Evolutionary conservation across 176 grass and related monocot species (phyloP).

Genomic region (Avena eriantha): DNA sequence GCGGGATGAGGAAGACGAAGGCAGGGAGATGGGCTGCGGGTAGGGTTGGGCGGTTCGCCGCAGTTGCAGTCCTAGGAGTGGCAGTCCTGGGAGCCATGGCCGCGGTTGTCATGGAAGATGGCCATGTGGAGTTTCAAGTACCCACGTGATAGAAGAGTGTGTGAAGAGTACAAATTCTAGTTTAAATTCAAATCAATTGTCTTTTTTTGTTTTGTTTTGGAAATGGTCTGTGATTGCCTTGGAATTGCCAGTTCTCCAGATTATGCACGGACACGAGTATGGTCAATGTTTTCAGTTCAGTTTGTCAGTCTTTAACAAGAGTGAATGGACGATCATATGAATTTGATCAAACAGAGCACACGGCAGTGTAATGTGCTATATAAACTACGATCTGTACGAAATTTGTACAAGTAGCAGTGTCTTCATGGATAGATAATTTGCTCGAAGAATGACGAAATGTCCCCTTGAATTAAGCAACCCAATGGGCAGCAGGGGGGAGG

Average conservation of each 20-base stretch:
- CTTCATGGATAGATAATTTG: constrained; percentile 6
- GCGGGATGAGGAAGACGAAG: not conserved
- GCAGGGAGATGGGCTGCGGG: not conserved
- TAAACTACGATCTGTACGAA: constrained; percentile 1
- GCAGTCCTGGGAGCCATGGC: not conserved
- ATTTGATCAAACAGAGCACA: not conserved
- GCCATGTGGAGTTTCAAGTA: constrained; percentile 25
- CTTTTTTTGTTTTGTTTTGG: not conserved
- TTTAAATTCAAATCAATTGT: not conserved
- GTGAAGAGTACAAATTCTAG: not conserved
- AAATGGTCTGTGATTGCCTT: not conserved
- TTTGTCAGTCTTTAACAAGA: not conserved
- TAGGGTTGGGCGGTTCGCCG: constrained; percentile 7
- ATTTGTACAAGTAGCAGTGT: not conserved
- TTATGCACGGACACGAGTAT: not conserved
- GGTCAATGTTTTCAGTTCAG: not conserved
- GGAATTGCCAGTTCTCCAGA: not conserved
- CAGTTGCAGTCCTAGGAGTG: not conserved
- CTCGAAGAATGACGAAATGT: constrained; percentile 30
- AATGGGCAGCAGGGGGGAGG: not conserved
- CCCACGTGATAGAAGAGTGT: constrained; percentile 36
- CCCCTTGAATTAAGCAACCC: not conserved
- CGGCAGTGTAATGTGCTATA: not conserved
- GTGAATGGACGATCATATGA: not conserved
- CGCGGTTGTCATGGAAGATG: not conserved